These are phyloP conservation scores for Opeltia flavorubescens DNA, from an alignment of 495 filamentous ascomycete species.

Conservation along the genomic window DNA sequence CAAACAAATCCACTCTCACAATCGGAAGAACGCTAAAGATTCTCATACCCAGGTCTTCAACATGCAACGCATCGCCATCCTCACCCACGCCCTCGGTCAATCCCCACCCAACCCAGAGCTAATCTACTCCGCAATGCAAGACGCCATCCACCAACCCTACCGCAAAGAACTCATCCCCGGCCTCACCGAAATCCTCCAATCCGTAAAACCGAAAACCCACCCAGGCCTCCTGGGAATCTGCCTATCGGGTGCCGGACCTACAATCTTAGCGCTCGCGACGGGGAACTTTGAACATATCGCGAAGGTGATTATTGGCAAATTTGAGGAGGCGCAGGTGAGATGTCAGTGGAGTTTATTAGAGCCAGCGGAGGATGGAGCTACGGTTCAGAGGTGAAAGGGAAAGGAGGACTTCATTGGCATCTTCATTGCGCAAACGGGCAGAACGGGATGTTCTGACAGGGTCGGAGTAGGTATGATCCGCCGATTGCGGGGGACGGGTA, in stretches of 20 bases:
- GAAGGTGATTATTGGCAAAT: not conserved
- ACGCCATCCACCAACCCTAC: constrained; percentile 93
- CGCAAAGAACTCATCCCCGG: constrained; percentile 79
- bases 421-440: too few relatives aligned
- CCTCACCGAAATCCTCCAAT: constrained; percentile 74
- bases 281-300: constrained; percentile 77
- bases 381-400: not conserved
- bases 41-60: constrained; percentile 64
- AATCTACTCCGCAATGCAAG: constrained; percentile 95
- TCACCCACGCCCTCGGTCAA: constrained; percentile 71
- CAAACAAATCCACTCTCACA: not conserved
- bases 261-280: constrained; percentile 84
- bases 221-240: constrained; percentile 80
- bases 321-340: not conserved
- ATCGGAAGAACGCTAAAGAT: too few relatives aligned
- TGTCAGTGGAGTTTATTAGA: not conserved
- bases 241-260: constrained; percentile 65
- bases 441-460: too few relatives aligned
- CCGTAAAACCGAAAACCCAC: constrained; percentile 69
- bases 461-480: too few relatives aligned
- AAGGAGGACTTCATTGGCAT: too few relatives aligned
- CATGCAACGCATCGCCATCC: constrained; percentile 75
- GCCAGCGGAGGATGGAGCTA: not conserved
- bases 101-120: constrained; percentile 83
- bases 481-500: too few relatives aligned